phyloP scores from a whole-genome alignment of 106 monocot species.

The Dendrobium huoshanense region DNA sequence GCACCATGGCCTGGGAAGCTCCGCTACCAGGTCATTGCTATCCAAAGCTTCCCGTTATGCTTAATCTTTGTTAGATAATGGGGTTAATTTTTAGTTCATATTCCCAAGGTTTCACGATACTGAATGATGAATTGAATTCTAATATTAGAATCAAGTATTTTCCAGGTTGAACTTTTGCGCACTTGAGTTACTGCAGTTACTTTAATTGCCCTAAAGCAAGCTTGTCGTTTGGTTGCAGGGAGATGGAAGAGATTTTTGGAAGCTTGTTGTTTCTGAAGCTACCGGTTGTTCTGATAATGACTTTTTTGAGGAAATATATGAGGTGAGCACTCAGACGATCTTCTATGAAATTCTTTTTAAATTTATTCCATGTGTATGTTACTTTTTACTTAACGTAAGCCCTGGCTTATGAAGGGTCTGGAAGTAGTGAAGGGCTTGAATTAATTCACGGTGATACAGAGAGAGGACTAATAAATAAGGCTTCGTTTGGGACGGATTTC shows the following conservation, averaged over 20 bases:
- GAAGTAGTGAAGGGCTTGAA: too few relatives aligned
- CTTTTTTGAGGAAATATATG: conserved; percentile 95
- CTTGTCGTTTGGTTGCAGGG: conserved; percentile 35
- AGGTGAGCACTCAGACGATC: conserved; percentile 30
- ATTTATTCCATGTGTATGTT: too few relatives aligned
- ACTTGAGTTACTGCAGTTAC: neutral
- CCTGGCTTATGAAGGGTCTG: too few relatives aligned
- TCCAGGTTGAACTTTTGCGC: neutral
- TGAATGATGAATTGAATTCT: neutral
- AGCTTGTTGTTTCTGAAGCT: conserved; percentile 74
- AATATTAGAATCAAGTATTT: neutral
- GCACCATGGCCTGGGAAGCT: conserved; percentile 83
- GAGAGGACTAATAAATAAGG: too few relatives aligned
- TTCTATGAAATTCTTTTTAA: neutral
- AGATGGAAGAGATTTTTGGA: conserved; percentile 89
- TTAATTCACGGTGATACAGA: too few relatives aligned
- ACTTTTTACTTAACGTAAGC: too few relatives aligned
- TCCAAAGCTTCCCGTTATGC: neutral
- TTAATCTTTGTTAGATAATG: neutral
- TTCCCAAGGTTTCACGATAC: neutral
- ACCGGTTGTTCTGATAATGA: conserved; percentile 61
- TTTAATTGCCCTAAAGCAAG: neutral
- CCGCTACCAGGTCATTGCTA: conserved; percentile 60
- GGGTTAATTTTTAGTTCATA: neutral
- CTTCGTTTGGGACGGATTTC: too few relatives aligned